Base-by-base conservation (phyloP, 306 rosid species). In the Trifolium fragiferum region DNA sequence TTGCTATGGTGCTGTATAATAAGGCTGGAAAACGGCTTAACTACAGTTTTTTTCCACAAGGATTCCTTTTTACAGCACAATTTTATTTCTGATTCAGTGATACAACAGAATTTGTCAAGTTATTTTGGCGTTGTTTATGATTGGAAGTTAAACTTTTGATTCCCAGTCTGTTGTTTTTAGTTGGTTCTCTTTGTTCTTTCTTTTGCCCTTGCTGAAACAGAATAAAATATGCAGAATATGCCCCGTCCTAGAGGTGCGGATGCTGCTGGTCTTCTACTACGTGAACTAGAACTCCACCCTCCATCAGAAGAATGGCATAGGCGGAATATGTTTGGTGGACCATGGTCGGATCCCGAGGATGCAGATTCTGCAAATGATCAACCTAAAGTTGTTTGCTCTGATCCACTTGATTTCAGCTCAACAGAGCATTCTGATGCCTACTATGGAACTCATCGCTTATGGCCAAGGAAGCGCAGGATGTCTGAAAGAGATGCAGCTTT, bases 211-310 rank as follows among this genome's bases (percentile, higher is more conserved):
- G 18, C 53, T 8, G 19, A 76, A 58, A 64, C 7, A 44, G 40
- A 46, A 43, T 57, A 78, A 82, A 41, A 66, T 77, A 32, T 49
- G 47, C 84, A 94, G 99, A 87, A 94, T 83, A 94, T 94, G 99
- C 99, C 99, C 62, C 92, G 99, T 80, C 99, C 99, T 65, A 92
- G 99, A 89, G 99, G 99, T 78, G 98, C 98, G 37, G 99, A 94
- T 86, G 99, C 99, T 76, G 97, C 99, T 84, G 99, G 99, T 78
- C 88, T 94, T 68, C 86, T 94, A 72, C 91, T 94, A 74, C 90
- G 99, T 4, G 99, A 94, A 74, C 88, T 94, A 75, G 99, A 94
- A 81, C 97, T 94, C 55, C 98, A 94, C 73, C 99, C 99, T 66
- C 99, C 99, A 21, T 91, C 99, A 12, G 99, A 94, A 83, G 99